phyloP scores from a whole-genome alignment of 768 basidiomycete species.

The Zangia roseola region DNA sequence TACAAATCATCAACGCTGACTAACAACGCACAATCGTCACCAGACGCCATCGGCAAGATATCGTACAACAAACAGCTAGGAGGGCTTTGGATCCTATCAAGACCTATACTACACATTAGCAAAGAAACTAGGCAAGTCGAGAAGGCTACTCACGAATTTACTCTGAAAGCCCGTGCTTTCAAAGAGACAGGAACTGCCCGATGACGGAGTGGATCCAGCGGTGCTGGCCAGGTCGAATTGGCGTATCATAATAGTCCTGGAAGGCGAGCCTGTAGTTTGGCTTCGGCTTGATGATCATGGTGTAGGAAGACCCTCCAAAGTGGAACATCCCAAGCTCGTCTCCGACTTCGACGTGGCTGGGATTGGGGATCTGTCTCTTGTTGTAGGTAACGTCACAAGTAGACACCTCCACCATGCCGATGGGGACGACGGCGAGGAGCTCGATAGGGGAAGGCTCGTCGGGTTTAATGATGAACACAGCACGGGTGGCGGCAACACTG shows the following conservation, averaged over 20 bases:
- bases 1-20: too few relatives aligned
- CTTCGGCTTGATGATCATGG: conserved; percentile 35
- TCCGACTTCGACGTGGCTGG: background rate
- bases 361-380: background rate
- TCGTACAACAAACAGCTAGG: too few relatives aligned
- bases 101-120: too few relatives aligned
- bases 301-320: conserved; percentile 56
- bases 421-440: conserved; percentile 49
- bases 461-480: conserved; percentile 53
- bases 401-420: conserved; percentile 66
- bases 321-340: conserved; percentile 52
- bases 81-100: too few relatives aligned
- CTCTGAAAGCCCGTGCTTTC: too few relatives aligned
- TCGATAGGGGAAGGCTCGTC: conserved; percentile 47
- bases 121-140: too few relatives aligned
- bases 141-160: too few relatives aligned
- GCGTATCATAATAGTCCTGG: conserved; percentile 3
- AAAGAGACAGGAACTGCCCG: too few relatives aligned
- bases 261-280: conserved; percentile 8
- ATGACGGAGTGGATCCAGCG: conserved; percentile 5
- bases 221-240: background rate
- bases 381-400: background rate
- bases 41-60: too few relatives aligned
- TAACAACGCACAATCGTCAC: too few relatives aligned
- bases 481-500: conserved; percentile 46